A percentile compares a stretch with the other conserved stretches of the same genome.
Conservation (phyloP, 108 stramenopile species). For the Aurantiochytrium sp. region DNA sequence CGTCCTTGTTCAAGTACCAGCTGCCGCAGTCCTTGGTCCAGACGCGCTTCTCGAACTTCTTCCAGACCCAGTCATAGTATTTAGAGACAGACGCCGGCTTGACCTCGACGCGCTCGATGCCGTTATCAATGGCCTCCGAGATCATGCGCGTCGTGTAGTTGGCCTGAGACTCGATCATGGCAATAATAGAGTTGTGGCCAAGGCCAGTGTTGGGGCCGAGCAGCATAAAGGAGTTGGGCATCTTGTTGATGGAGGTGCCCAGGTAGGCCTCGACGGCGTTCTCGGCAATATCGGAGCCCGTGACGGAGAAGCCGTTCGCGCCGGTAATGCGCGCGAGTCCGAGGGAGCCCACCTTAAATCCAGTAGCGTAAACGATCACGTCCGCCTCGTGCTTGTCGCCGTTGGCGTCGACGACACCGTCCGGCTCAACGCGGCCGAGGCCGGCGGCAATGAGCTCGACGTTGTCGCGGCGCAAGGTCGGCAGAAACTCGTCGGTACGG, state of each 20-base stretch:
- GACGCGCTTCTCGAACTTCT: constrained; percentile 13
- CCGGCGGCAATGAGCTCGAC: background rate
- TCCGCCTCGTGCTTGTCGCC: background rate
- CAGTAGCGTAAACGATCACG: background rate
- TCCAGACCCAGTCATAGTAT: constrained; percentile 15
- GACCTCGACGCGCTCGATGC: background rate
- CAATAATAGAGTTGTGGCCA: background rate
- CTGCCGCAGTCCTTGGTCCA: background rate
- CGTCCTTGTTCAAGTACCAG: background rate
- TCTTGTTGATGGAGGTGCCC: background rate
- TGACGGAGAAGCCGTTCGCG: background rate
- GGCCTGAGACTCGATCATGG: constrained; percentile 14
- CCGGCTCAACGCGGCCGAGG: background rate
- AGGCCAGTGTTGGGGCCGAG: constrained; percentile 11
- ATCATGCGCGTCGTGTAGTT: background rate
- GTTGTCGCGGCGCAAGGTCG: background rate
- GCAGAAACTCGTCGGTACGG: background rate
- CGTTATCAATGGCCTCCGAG: background rate
- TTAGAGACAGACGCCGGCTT: background rate
- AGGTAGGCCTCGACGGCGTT: background rate
- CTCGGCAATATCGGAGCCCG: background rate
- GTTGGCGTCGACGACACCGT: background rate
- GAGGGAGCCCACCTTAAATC: background rate
- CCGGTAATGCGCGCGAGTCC: background rate
- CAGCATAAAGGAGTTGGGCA: background rate